Evolutionary conservation across 2,329 filamentous ascomycete species (phyloP), one percentile per base, ranked within the genome.

Genomic region (Beauveria varroae): DNA sequence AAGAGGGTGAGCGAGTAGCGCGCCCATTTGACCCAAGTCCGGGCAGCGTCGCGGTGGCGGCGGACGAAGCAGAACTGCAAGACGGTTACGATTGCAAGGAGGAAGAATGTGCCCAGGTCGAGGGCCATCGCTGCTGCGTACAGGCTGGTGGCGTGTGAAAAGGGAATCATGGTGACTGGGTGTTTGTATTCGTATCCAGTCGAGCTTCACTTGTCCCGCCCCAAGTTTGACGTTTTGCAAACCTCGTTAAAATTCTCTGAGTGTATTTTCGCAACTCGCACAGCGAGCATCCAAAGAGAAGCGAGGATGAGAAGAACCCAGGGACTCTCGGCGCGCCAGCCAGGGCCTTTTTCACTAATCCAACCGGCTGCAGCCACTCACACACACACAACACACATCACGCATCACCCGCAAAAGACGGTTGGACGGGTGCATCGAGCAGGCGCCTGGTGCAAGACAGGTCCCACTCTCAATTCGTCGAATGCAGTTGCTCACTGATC

Each of bases 31-130:
- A 62, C 41, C 60, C 60, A 62, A 22, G 16, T 34, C 6, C 60
- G 43, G 26, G 60, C 60, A 3, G 54, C 54, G 40, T 62, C 60
- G 40, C 54, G 41, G 18, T 57, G 60, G n/a, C 60, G 53, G 3
- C 60, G 60, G 20, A 62, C 47, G 20, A 62, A 62, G 40, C 60
- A 62, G 53, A 57, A 57, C 4, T 57, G 60, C 40, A 57, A 20
- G 16, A 62, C 49, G 24, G 40, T n/a, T 16, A 62, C 41, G 6
- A 62, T 2, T 6, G 30, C 28, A 12, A 57, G n/a, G 22, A 53
- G 10, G 18, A 57, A 24, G n/a, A 62, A 43, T 0, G 60, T 53
- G 28, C n/a, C 46, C 2, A 62, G 28, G 10, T 57, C 26, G 30
- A 62, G 51, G 8, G 49, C 54, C 1, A 49, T 20, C 2, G 37